Conservation (phyloP, 2,329 filamentous ascomycete species). For the Aspergillus proliferans region DNA sequence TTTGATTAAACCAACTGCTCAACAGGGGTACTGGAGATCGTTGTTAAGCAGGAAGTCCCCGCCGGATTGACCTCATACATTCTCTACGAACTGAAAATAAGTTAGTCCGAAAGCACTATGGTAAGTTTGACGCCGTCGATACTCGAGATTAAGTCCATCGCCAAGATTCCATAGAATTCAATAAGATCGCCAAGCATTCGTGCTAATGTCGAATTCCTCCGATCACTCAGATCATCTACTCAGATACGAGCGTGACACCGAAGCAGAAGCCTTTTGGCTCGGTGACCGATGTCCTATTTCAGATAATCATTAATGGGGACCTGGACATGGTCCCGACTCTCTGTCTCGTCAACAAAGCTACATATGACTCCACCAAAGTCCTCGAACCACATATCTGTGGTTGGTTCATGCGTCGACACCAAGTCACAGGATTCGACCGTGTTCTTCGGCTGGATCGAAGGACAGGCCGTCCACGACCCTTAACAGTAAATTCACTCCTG, state of each 20-base stretch:
- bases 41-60: constrained; percentile 1
- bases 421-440: constrained; percentile 52
- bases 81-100: background rate
- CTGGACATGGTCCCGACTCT: constrained; percentile 15
- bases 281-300: constrained; percentile 24
- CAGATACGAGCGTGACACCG: constrained; percentile 3
- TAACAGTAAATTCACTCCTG: constrained; percentile 19
- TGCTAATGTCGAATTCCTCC: background rate
- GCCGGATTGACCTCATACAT: background rate
- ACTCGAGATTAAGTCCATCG: background rate
- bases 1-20: background rate
- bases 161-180: background rate
- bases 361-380: constrained; percentile 19
- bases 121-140: background rate
- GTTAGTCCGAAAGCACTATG: background rate
- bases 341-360: constrained; percentile 20
- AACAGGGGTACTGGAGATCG: constrained; percentile 7
- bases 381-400: constrained; percentile 22
- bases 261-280: constrained; percentile 13
- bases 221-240: constrained; percentile 5
- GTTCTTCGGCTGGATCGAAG: constrained; percentile 42
- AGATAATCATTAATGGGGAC: constrained; percentile 23
- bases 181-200: background rate
- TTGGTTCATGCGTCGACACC: constrained; percentile 36
- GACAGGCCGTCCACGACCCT: constrained; percentile 14